Percentiles rank a stretch among this genome's conserved stretches.
Evolutionary conservation across 1,284 basidiomycete genomes (phyloP).

Genomic region (Phylloporus sp.): DNA sequence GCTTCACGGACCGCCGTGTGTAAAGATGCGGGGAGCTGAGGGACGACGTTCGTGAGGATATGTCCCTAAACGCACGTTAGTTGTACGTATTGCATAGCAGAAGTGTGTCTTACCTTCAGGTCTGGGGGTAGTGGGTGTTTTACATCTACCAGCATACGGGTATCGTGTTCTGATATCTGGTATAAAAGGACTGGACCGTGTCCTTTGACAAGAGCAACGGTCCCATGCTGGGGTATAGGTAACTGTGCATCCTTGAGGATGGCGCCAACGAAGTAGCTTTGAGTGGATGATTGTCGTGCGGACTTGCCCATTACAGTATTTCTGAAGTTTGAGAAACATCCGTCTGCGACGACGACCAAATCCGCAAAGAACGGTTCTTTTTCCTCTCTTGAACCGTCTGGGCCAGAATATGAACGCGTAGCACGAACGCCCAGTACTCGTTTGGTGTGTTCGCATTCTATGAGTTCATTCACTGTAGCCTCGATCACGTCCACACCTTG

Average conservation of each 20-base stretch:
- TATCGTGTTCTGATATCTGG: constrained; percentile 82
- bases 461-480: constrained; percentile 81
- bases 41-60: constrained; percentile 77
- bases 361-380: constrained; percentile 73
- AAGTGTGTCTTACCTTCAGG: constrained; percentile 64
- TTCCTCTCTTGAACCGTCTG: constrained; percentile 43
- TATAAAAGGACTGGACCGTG: constrained; percentile 80
- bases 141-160: constrained; percentile 93
- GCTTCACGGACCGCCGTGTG: constrained; percentile 70
- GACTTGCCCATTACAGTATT: constrained; percentile 52
- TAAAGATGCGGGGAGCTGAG: constrained; percentile 79
- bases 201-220: constrained; percentile 71
- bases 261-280: constrained; percentile 76
- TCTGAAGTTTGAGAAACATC: constrained; percentile 91
- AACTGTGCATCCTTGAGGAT: constrained; percentile 70
- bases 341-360: constrained; percentile 91
- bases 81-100: background rate
- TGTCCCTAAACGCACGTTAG: constrained; percentile 55
- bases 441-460: constrained; percentile 64
- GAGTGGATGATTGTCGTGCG: constrained; percentile 54
- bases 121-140: constrained; percentile 87
- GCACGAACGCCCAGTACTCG: constrained; percentile 72
- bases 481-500: constrained; percentile 80
- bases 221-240: constrained; percentile 80
- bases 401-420: constrained; percentile 41